Evolutionary conservation across 495 filamentous ascomycete species (phyloP), one percentile per base, ranked within the genome.

Genomic region (Thozetella sp.): DNA sequence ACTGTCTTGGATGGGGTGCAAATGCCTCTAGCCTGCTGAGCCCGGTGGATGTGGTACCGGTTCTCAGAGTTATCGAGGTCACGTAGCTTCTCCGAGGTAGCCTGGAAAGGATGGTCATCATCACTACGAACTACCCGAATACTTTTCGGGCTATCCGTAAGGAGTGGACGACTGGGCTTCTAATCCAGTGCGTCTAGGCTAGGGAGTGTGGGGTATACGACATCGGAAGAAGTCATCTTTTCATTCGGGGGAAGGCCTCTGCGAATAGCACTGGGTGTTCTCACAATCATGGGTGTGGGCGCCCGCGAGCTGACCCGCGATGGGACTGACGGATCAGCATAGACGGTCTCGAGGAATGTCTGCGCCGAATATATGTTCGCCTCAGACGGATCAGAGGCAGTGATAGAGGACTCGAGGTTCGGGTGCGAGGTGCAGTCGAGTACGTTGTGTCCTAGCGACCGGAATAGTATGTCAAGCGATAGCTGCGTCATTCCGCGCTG

Each of bases 401-500:
- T 81, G 23, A 97, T 80, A 17, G 92, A 91, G 2, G 88, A 77
- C 56, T 93, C 84, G 51, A 91, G 79, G 17, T 82, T 76, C 11
- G 85, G 83, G 20, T 80, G 81, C 23, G 84, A 83, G 24, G 77
- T 79, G 48, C 77, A 80, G 57, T 90, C 84, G 55, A 91, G 84
- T 25, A 92, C 80, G 40, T 87, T 88, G 17, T 80, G 74, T 23
- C 82, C 83, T 43, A 96, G 80, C 12, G 90, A 93, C 53, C 87
- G 86, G 76, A 94, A 98, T 45, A 97, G 83, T 22, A 97, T 81
- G 64, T 98, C 93, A 22, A 98, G 87, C 6, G 92, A 84, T 68
- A 99, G 88, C 69, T 99, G 95, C 2, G 90, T 97, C 53, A 99
- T 76, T 59, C 95, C 95, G 53, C 93, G 88, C 71, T 97, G 90